Evolutionary conservation across 208 protist species (phyloP).

Genomic region (Naegleria gruberi): DNA sequence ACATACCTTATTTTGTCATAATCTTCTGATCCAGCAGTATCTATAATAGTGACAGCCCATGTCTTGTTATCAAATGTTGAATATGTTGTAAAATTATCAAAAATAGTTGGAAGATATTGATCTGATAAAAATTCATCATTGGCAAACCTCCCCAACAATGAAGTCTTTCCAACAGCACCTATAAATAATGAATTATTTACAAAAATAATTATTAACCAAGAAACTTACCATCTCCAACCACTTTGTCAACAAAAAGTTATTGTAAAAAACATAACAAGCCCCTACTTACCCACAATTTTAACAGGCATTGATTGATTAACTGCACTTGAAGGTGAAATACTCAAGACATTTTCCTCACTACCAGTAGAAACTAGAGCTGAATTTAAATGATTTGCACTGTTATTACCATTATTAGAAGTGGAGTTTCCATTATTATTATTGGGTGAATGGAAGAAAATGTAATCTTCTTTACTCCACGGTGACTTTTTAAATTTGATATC

Average conservation of each 20-base stretch:
- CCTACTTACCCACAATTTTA: background rate
- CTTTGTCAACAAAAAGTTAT: background rate
- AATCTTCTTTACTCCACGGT: background rate
- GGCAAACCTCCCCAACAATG: background rate
- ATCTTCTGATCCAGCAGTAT: constrained; percentile 24
- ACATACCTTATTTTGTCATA: constrained; percentile 20
- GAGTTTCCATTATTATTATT: background rate
- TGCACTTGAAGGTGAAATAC: too few species aligned
- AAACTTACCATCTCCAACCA: background rate
- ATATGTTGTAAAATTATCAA: constrained; percentile 14
- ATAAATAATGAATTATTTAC: background rate
- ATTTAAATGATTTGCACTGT: too few species aligned
- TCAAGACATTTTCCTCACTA: too few species aligned
- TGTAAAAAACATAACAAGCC: background rate
- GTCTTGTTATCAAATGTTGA: background rate
- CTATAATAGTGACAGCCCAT: background rate
- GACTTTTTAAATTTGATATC: background rate
- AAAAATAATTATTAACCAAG: background rate
- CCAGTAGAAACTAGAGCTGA: too few species aligned
- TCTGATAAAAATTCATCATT: background rate
- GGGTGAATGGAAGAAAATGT: background rate
- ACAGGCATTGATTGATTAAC: background rate
- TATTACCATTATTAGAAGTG: background rate
- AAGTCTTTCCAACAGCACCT: background rate
- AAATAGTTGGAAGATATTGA: constrained; percentile 14